Conservation (phyloP, 2,329 filamentous ascomycete genomes). For the Beauveria medogensis region DNA sequence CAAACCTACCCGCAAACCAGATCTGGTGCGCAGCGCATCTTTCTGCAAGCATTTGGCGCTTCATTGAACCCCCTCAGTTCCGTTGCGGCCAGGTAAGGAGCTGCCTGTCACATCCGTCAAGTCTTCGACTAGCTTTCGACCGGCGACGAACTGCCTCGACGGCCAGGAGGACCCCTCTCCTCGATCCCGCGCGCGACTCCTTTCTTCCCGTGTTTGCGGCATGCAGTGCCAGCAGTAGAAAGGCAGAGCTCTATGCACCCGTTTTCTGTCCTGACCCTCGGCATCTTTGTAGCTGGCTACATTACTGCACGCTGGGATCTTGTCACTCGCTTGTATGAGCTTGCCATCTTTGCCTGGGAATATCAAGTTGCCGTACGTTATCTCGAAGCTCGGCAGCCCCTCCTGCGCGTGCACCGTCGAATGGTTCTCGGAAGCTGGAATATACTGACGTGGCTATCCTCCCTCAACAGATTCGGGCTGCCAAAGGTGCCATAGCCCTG, state of each 20-base stretch:
- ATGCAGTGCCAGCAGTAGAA: slow-evolving; percentile 32
- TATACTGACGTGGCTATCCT: not conserved
- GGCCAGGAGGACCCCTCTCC: not conserved
- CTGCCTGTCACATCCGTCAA: not conserved
- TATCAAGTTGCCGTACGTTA: slow-evolving; percentile 85
- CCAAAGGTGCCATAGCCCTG: slow-evolving; percentile 76
- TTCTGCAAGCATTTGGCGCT: slow-evolving; percentile 3
- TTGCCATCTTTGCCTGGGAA: slow-evolving; percentile 95
- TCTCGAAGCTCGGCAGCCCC: not conserved
- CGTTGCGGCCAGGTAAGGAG: not conserved
- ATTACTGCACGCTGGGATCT: slow-evolving; percentile 99
- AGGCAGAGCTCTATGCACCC: slow-evolving; percentile 76
- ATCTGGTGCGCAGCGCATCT: slow-evolving; percentile 8
- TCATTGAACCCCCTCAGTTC: not conserved
- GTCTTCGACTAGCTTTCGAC: not conserved
- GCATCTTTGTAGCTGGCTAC: slow-evolving; percentile 99
- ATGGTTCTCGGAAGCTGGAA: not conserved
- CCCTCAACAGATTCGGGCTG: slow-evolving; percentile 60
- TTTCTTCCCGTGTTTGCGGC: slow-evolving; percentile 22
- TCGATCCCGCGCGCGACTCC: slow-evolving; percentile 16
- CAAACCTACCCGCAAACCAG: not conserved
- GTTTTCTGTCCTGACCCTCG: slow-evolving; percentile 89
- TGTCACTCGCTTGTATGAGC: slow-evolving; percentile 91
- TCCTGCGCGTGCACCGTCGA: not conserved
- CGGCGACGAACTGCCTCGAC: not conserved